Percentiles rank a stretch among this genome's conserved stretches.
These are phyloP conservation scores for Paramecium biaurelia DNA, from an alignment of 73 alveolate genomes.

Conservation along the genomic window DNA sequence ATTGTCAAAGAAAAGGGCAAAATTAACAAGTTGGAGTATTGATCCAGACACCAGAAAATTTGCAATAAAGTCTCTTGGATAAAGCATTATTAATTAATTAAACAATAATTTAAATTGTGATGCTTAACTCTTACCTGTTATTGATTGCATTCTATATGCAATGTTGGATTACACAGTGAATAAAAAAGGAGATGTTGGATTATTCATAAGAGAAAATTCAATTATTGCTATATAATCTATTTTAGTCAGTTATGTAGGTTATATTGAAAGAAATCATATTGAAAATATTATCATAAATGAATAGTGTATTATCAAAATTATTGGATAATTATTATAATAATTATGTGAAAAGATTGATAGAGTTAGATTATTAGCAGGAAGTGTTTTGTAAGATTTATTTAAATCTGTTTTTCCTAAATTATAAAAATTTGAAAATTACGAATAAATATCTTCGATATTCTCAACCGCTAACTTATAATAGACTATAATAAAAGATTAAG, in stretches of 20 bases:
- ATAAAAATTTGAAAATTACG: not conserved
- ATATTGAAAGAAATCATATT: not conserved
- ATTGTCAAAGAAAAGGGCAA: slow-evolving; percentile 28
- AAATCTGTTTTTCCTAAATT: not conserved
- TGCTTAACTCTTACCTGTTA: not conserved
- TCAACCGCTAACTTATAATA: not conserved
- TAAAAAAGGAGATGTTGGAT: slow-evolving; percentile 61
- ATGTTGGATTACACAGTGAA: slow-evolving; percentile 57
- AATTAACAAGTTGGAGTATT: slow-evolving; percentile 49
- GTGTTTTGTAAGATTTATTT: slow-evolving; percentile 50
- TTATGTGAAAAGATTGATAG: slow-evolving; percentile 61
- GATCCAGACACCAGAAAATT: slow-evolving; percentile 62
- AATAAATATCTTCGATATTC: slow-evolving; percentile 15
- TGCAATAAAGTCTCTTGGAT: slow-evolving; percentile 48
- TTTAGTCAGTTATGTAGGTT: not conserved
- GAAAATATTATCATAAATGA: not conserved
- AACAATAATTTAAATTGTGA: not conserved
- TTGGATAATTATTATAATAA: slow-evolving; percentile 14
- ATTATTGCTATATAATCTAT: slow-evolving; percentile 35
- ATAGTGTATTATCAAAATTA: not conserved
- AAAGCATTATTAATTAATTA: not conserved
- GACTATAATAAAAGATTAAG: slow-evolving; percentile 41
- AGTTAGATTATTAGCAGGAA: slow-evolving; percentile 54
- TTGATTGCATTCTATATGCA: slow-evolving; percentile 2
- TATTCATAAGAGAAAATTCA: slow-evolving; percentile 52